Conservation (phyloP, 2,329 filamentous ascomycete genomes). For the Microdochium bolleyi region DNA sequence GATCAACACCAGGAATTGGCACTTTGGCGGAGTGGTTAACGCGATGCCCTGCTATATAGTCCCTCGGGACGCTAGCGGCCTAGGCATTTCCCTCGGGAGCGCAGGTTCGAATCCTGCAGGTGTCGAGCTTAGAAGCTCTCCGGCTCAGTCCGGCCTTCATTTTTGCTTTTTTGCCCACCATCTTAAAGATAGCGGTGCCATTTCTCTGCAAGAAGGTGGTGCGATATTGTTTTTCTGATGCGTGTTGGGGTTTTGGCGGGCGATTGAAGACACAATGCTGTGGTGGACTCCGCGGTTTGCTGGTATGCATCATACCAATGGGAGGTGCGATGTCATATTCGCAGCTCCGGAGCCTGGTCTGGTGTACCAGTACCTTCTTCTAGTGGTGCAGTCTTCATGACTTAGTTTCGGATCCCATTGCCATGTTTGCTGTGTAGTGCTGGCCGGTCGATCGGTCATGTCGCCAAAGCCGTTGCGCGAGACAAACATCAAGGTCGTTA, state of each 20-base stretch:
- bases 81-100: slow-evolving; percentile 1
- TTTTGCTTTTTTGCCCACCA: not conserved
- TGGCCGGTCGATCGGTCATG: too few relatives aligned
- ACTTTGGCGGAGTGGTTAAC: slow-evolving; percentile 1
- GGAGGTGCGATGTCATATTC: too few relatives aligned
- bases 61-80: not conserved
- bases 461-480: too few relatives aligned
- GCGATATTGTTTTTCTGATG: not conserved
- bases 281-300: not conserved
- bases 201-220: not conserved
- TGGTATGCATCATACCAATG: too few relatives aligned
- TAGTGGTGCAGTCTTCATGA: too few relatives aligned
- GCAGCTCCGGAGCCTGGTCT: too few relatives aligned
- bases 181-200: not conserved
- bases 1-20: not conserved
- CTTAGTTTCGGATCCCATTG: too few relatives aligned
- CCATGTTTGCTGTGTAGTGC: too few relatives aligned
- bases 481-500: too few relatives aligned
- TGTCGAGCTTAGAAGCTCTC: not conserved
- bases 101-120: slow-evolving; percentile 1
- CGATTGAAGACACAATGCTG: not conserved
- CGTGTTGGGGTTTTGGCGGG: not conserved
- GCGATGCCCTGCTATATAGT: not conserved
- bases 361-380: too few relatives aligned
- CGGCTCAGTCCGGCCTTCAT: not conserved